Conservation (phyloP, 495 filamentous ascomycete species). For the Astrocystis sublimbata region DNA sequence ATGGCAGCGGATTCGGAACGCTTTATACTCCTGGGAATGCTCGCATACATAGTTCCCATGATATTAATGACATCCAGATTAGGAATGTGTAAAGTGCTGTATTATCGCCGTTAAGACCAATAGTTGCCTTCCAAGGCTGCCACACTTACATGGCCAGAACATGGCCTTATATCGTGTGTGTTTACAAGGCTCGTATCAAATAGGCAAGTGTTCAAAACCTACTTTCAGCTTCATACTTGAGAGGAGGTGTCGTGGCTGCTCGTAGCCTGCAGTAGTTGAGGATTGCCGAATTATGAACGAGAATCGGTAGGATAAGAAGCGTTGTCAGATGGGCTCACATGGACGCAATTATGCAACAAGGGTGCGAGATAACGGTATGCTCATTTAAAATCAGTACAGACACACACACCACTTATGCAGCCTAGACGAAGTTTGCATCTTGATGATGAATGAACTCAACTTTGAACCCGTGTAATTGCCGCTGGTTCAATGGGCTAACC, state of each 20-base stretch:
- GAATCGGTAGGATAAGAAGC: not conserved
- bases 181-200: not conserved
- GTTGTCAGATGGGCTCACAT: not conserved
- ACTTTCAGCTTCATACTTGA: not conserved
- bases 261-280: not conserved
- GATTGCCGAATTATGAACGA: not conserved
- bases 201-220: conserved; percentile 15
- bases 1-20: not conserved
- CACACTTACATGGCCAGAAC: conserved; percentile 7
- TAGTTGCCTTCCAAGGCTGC: not conserved
- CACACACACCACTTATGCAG: not conserved
- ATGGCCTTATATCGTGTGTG: not conserved
- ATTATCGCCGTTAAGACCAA: not conserved
- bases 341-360: not conserved
- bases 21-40: conserved; percentile 1
- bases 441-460: not conserved
- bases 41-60: not conserved
- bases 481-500: not conserved
- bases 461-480: not conserved
- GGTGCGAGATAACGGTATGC: not conserved
- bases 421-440: not conserved
- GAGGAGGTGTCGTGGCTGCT: not conserved
- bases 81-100: conserved; percentile 6
- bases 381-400: not conserved
- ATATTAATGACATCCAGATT: conserved; percentile 7